Conservation (phyloP, 306 rosid species). For the Geum urbanum region DNA sequence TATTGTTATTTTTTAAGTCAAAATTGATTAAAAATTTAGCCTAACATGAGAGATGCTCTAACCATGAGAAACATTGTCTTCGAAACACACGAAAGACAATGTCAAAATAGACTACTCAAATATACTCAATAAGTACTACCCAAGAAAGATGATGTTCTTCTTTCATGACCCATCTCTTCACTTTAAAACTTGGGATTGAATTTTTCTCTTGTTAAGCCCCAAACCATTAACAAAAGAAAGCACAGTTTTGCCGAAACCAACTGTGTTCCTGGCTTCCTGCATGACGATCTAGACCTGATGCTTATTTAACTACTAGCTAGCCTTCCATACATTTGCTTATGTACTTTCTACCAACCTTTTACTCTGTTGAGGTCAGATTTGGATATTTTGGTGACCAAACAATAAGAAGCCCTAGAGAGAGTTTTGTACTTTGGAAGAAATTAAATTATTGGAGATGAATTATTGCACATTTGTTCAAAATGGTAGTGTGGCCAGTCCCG, state of each 20-base stretch:
- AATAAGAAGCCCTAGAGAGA: neutral
- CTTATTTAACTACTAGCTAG: constrained; percentile 10
- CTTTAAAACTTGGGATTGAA: neutral
- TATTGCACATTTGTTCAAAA: neutral
- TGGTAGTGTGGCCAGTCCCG: neutral
- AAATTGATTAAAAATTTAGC: too few species aligned
- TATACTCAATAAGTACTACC: neutral
- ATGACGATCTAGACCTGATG: constrained; percentile 10
- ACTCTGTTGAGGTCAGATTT: neutral
- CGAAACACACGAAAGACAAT: too few species aligned
- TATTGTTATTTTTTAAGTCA: too few species aligned
- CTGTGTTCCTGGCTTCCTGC: neutral
- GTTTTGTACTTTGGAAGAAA: neutral
- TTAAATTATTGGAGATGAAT: neutral
- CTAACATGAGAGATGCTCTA: too few species aligned
- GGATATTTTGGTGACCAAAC: neutral
- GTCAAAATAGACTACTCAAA: constrained; percentile 10
- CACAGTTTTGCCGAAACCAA: neutral
- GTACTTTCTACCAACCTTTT: neutral
- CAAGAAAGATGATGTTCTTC: constrained; percentile 4
- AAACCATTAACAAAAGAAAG: neutral
- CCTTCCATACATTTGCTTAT: constrained; percentile 5
- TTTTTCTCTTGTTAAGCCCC: neutral
- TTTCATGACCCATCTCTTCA: constrained; percentile 6
- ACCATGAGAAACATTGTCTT: too few species aligned